phyloP scores from a whole-genome alignment of 495 filamentous ascomycete species.

The Penicillium subrubescens region DNA sequence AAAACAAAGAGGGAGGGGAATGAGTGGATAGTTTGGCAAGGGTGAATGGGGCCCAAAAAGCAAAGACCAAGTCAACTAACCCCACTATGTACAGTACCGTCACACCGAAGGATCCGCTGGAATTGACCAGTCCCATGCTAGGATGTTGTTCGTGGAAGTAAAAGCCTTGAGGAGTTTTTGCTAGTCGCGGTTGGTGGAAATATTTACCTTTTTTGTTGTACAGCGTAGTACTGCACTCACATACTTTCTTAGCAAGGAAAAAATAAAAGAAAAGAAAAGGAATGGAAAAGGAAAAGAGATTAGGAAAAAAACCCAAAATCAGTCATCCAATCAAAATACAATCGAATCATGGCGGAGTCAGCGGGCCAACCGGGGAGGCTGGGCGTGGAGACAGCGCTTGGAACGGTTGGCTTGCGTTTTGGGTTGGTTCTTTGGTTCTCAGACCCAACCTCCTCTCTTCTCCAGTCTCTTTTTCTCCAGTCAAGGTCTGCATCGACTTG shows the following conservation, averaged over 20 bases:
- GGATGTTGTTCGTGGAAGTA: not conserved
- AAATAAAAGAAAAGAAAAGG: not conserved
- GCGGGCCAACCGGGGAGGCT: not conserved
- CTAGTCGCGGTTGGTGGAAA: not conserved
- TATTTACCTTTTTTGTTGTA: not conserved
- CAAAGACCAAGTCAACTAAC: not conserved
- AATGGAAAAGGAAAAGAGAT: not conserved
- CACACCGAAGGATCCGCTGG: conserved; percentile 6
- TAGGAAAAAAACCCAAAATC: not conserved
- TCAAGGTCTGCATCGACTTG: not conserved
- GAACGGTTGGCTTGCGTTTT: conserved; percentile 9
- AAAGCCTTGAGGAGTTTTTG: not conserved
- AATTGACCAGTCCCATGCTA: not conserved
- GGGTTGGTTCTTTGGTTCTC: not conserved
- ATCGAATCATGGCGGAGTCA: not conserved
- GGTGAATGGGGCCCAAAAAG: conserved; percentile 2
- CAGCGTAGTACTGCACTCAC: not conserved
- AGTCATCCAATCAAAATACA: not conserved
- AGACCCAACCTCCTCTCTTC: not conserved
- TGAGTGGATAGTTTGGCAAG: not conserved
- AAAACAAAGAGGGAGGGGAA: conserved; percentile 4
- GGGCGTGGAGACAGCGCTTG: conserved; percentile 2
- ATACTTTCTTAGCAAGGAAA: not conserved
- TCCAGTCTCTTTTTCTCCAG: not conserved
- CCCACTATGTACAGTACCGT: not conserved